A percentile compares a stretch with the other conserved stretches of the same genome.
phyloP scores from a whole-genome alignment of 2,329 filamentous ascomycete genomes.

The Lachnellula cervina region DNA sequence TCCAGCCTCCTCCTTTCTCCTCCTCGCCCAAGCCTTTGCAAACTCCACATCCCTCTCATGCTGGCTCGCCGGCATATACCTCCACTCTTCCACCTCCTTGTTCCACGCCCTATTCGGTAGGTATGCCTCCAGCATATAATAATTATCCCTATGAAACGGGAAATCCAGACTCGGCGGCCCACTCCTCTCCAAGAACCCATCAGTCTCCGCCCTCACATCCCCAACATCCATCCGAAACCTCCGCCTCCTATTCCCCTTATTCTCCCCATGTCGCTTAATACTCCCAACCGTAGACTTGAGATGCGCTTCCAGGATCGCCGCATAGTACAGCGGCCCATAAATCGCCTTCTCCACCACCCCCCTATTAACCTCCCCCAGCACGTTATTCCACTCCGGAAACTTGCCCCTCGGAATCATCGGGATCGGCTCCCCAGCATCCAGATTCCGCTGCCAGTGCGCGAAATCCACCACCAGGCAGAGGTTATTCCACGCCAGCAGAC shows the following conservation, averaged over 20 bases:
- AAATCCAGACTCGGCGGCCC: constrained; percentile 49
- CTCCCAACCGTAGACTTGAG: constrained; percentile 42
- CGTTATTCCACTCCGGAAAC: constrained; percentile 45
- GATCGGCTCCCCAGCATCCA: constrained; percentile 48
- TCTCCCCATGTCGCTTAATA: constrained; percentile 43
- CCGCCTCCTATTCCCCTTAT: constrained; percentile 42
- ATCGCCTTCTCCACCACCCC: constrained; percentile 42
- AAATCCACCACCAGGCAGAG: constrained; percentile 51
- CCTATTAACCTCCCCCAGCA: constrained; percentile 41
- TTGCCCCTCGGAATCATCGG: constrained; percentile 46
- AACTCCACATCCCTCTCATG: constrained; percentile 17
- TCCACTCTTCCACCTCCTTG: constrained; percentile 41
- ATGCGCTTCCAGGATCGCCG: constrained; percentile 44
- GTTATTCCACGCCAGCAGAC: constrained; percentile 52
- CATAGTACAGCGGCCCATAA: constrained; percentile 45
- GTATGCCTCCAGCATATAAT: constrained; percentile 54
- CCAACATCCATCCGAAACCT: constrained; percentile 42
- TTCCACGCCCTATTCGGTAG: constrained; percentile 53
- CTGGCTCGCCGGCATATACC: constrained; percentile 35
- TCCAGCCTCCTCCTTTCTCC: not conserved
- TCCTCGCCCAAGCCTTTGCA: constrained; percentile 12
- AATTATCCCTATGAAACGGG: constrained; percentile 52
- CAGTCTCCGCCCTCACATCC: constrained; percentile 43
- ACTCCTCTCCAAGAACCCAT: constrained; percentile 45
- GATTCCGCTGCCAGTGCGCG: constrained; percentile 48